Evolutionary conservation across 495 filamentous ascomycete species (phyloP), one percentile per base, ranked within the genome.

Genomic region (Annulohypoxylon maeteangense): DNA sequence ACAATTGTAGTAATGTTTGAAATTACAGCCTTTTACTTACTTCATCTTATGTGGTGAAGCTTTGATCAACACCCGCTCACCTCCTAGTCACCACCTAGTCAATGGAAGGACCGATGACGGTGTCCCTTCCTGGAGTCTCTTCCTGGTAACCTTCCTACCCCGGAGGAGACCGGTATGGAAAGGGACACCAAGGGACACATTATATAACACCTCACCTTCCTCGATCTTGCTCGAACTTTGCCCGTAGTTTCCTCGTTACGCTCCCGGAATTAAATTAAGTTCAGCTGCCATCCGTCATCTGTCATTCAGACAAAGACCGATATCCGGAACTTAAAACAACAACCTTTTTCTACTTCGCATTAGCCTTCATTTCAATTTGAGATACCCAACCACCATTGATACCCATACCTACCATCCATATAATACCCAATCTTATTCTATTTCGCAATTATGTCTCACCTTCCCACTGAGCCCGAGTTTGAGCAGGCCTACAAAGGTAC

Each of bases 401-500:
- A 74, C 66, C 65, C 38, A 47, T n/a, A 54, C 50, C 22, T 25
- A 25, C 20, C 25, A 14, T 1, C 23, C 20, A 47, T 25, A 14
- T 54, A 34, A 54, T 45, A 67, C 58, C 36, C 45, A 59, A 14
- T 31, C 23, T 31, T 44, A 70, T 34, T 55, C 55, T 32, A 50
- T 53, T 47, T 48, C 50, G 64, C 59, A 75, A 85, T 34, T 74
- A 96, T 97, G 93, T 92, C 93, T 64, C 91, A 96, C 87, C 85
- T 94, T 76, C 88, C 93, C 56, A 81, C 82, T 62, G 95, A 99
- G 87, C 95, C 95, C 78, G 95, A 99, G 85, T 99, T 98, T 85
- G 90, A 98, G 89, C 95, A 99, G 87, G 95, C 95, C 71, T 97
- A 96, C 87, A 93, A 95, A 83, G 94, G 94, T 97, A 84, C 78